These are phyloP conservation scores for Schrenkiella parvula DNA, from an alignment of 345 rosid genomes.

Conservation along the genomic window DNA sequence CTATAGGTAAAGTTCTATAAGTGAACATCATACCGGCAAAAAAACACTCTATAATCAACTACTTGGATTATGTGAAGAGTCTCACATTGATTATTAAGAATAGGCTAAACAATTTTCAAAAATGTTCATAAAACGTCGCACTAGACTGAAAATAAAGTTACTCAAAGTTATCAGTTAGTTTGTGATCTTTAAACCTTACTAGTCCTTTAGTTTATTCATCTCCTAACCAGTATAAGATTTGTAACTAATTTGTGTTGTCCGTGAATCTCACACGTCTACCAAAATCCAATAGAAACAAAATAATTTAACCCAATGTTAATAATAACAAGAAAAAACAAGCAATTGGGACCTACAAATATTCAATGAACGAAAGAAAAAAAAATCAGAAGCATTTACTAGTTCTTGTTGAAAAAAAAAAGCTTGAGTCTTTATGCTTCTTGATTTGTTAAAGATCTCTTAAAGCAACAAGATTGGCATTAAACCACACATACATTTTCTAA, in stretches of 20 bases:
- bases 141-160: background rate
- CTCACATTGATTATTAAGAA: background rate
- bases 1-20: background rate
- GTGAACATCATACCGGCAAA: background rate
- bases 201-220: background rate
- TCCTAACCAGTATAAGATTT: background rate
- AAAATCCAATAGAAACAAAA: conserved; percentile 7
- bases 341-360: conserved; percentile 26
- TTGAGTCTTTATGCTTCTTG: conserved; percentile 14
- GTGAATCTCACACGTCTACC: conserved; percentile 12
- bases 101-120: background rate
- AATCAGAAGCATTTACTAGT: conserved; percentile 7
- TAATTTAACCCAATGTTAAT: background rate
- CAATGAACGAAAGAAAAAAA: conserved; percentile 7
- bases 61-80: background rate
- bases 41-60: background rate
- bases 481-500: conserved; percentile 20
- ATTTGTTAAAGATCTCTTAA: conserved; percentile 17
- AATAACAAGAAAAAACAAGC: background rate
- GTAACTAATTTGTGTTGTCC: conserved; percentile 18
- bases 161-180: background rate
- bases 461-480: conserved; percentile 4
- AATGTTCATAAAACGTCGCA: background rate
- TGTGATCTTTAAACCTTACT: background rate
- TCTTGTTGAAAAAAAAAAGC: conserved; percentile 23